Conservation (phyloP, 768 basidiomycete genomes). For the Leccinum subgranulosum region DNA sequence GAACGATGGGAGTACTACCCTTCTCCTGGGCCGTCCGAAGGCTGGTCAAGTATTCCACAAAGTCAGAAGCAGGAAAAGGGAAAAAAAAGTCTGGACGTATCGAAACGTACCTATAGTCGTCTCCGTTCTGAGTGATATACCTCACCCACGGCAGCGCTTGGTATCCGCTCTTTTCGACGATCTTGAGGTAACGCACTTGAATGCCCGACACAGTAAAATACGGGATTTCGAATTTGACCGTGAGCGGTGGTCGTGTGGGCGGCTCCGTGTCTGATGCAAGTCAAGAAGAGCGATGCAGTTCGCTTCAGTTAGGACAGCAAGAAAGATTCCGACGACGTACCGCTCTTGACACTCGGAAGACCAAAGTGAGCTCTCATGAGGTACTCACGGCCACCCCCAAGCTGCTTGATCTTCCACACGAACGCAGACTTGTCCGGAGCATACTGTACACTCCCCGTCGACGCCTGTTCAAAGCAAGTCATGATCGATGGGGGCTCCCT, state of each 20-base stretch:
- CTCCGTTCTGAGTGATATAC: constrained; percentile 89
- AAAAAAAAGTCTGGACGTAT: neutral
- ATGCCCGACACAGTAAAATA: constrained; percentile 98
- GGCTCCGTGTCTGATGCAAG: constrained; percentile 53
- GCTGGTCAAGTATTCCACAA: constrained; percentile 21
- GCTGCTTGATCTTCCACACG: constrained; percentile 99
- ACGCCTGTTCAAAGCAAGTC: constrained; percentile 52
- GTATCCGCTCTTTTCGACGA: constrained; percentile 98
- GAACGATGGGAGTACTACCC: constrained; percentile 61
- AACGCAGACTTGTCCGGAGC: constrained; percentile 98
- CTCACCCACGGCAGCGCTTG: constrained; percentile 96
- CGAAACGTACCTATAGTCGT: constrained; percentile 74
- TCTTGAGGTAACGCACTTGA: constrained; percentile 96
- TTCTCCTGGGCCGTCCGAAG: constrained; percentile 74
- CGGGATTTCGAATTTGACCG: constrained; percentile 97
- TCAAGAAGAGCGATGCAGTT: neutral
- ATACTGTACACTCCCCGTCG: constrained; percentile 94
- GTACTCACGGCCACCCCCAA: constrained; percentile 94
- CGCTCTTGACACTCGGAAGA: constrained; percentile 86
- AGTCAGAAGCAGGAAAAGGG: neutral
- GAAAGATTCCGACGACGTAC: constrained; percentile 42
- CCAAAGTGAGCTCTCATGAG: constrained; percentile 99
- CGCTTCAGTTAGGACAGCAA: neutral
- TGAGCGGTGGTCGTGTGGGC: constrained; percentile 84
- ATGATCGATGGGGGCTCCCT: neutral